Base-by-base conservation (phyloP, 2,329 filamentous ascomycete species). In the Fusarium nematophilum region DNA sequence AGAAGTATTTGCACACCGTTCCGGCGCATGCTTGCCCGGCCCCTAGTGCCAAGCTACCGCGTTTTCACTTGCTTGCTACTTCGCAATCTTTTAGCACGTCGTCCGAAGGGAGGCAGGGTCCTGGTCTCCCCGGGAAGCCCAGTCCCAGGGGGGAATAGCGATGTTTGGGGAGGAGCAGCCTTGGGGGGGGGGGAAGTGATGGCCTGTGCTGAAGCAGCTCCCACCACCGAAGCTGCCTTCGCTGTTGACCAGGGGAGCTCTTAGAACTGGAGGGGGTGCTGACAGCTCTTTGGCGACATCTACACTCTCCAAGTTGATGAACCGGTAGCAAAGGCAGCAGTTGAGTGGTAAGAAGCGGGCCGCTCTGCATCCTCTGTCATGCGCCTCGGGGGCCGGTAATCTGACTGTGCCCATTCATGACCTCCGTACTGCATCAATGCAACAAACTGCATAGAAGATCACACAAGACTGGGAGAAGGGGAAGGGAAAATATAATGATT, bases 61-160 rank as follows among this genome's bases (percentile, higher is more conserved):
- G 21, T 14, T 13, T 46, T 14, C 27, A 46, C 43, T 13, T 33
- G 21, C 29, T 13, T n/a, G 23, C 23, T 36, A 46, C 43, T 23
- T 46, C 43, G 30, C n/a, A 36, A 36, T 26, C 21, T 46, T 37
- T 46, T 36, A 46, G 21, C 31, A 36, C 43, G 43, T 26, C 27
- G 43, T 15, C 31, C 43, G 30, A 23, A 23, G 23, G 33, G 40
- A 60, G n/a, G n/a, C 56, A 60, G 43, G 48, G 39, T 59, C 44
- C 44, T 48, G 45, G 34, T 59, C 59, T 59, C 59, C 59, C 59
- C 59, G 59, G 59, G 55, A 55, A 51, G 54, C 44, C 55, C 55
- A 63, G 23, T 47, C 45, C 54, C 27, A 60, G 44, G 34, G 29
- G 27, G 59, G 59, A 44, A 63, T 62, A 56, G 59, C 30, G 15